Percentiles rank a stretch among this genome's conserved stretches.
These are phyloP conservation scores for Pelargonium nanum DNA, from an alignment of 345 rosid species.

Conservation along the genomic window DNA sequence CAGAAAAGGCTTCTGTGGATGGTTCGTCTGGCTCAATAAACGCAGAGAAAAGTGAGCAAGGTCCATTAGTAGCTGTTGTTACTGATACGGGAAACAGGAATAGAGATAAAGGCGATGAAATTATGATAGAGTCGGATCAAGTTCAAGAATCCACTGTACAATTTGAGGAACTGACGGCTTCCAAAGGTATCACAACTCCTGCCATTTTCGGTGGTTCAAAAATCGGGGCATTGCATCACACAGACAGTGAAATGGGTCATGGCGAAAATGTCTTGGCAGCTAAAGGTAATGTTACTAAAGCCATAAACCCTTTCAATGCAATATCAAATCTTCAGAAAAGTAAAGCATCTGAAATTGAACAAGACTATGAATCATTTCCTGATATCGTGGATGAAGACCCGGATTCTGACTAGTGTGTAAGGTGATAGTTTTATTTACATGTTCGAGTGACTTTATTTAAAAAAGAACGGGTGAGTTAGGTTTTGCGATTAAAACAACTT, in stretches of 20 bases:
- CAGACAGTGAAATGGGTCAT: slow-evolving; percentile 6
- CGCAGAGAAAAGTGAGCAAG: slow-evolving; percentile 13
- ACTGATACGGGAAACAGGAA: slow-evolving; percentile 7
- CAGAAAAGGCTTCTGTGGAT: slow-evolving; percentile 9
- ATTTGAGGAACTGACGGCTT: slow-evolving; percentile 19
- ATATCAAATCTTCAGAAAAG: slow-evolving; percentile 12
- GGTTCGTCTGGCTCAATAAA: slow-evolving; percentile 15
- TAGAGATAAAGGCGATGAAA: slow-evolving; percentile 18
- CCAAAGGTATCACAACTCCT: slow-evolving; percentile 14
- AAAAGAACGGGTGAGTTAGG: neutral
- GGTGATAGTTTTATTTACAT: too few species aligned
- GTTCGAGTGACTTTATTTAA: too few species aligned
- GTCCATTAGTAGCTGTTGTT: slow-evolving; percentile 14
- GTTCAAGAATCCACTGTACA: slow-evolving; percentile 19
- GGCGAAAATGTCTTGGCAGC: slow-evolving; percentile 10
- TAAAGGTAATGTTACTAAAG: slow-evolving; percentile 6
- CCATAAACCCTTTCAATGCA: neutral
- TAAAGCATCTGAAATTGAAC: slow-evolving; percentile 7
- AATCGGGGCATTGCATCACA: slow-evolving; percentile 4
- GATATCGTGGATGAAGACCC: slow-evolving; percentile 38
- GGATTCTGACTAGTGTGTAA: slow-evolving; percentile 26
- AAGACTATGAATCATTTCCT: slow-evolving; percentile 27
- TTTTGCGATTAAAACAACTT: too few species aligned
- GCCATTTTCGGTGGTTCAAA: slow-evolving; percentile 5
- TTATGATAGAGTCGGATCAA: slow-evolving; percentile 17